phyloP scores from a whole-genome alignment of 1,139 yeast species.

The Geotrichum bryndzae region DNA sequence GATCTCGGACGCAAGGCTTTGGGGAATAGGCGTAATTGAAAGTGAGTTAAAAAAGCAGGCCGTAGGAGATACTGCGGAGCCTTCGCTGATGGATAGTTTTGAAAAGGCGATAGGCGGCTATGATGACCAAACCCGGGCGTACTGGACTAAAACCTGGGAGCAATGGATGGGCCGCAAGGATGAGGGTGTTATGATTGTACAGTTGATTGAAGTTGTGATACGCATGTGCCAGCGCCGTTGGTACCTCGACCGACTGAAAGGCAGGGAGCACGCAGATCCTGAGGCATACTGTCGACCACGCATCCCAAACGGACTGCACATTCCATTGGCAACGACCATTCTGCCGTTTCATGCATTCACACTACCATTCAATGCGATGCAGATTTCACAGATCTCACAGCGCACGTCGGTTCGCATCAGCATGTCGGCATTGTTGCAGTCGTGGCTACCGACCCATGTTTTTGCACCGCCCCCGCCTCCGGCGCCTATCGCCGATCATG shows the following conservation, averaged over 20 bases:
- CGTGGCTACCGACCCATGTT: conserved; percentile 32
- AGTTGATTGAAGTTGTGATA: conserved; percentile 27
- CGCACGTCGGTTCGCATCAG: conserved; percentile 32
- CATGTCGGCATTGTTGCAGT: conserved; percentile 25
- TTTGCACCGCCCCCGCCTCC: conserved; percentile 34
- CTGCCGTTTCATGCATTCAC: conserved; percentile 36
- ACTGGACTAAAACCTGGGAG: conserved; percentile 22
- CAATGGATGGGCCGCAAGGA: conserved; percentile 23
- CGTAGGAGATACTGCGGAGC: not conserved
- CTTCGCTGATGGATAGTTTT: conserved; percentile 5
- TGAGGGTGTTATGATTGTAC: conserved; percentile 30
- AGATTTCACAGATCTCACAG: conserved; percentile 30
- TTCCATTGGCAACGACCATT: conserved; percentile 33
- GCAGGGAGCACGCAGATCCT: conserved; percentile 10
- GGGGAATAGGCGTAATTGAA: conserved; percentile 31
- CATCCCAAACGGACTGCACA: conserved; percentile 29
- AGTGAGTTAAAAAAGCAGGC: conserved; percentile 7
- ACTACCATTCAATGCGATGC: conserved; percentile 28
- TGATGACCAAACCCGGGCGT: conserved; percentile 17
- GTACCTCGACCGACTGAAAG: conserved; percentile 27
- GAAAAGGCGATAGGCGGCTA: conserved; percentile 23
- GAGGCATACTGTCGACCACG: conserved; percentile 25
- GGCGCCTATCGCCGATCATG: conserved; percentile 8
- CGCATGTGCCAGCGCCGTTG: conserved; percentile 30
- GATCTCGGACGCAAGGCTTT: conserved; percentile 24